Evolutionary conservation across 352 stramenopile genomes (phyloP).

Genomic region (Phytophthora pseudosyringae): DNA sequence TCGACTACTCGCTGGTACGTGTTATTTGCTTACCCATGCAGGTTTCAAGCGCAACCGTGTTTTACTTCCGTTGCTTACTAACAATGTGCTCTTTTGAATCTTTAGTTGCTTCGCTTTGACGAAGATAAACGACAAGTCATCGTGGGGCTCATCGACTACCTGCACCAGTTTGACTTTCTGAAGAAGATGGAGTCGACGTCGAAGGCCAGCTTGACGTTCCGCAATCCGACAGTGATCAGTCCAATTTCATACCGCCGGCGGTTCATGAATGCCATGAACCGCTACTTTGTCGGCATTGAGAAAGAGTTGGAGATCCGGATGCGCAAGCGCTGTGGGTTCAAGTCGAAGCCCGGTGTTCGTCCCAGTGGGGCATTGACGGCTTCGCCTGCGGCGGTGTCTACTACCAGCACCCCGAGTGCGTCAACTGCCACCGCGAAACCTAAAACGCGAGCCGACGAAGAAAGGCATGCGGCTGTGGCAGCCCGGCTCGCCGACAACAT

Average conservation of each 20-base stretch:
- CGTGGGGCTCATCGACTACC: conserved; percentile 85
- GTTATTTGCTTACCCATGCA: background rate
- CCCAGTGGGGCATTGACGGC: background rate
- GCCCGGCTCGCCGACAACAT: conserved; percentile 41
- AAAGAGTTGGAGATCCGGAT: conserved; percentile 76
- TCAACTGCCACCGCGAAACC: conserved; percentile 4
- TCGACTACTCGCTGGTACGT: conserved; percentile 88
- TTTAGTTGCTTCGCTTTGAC: conserved; percentile 81
- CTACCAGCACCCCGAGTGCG: conserved; percentile 1
- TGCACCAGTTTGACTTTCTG: conserved; percentile 90
- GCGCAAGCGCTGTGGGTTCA: conserved; percentile 49
- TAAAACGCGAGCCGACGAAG: conserved; percentile 19
- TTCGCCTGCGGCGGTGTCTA: background rate
- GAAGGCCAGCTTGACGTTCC: conserved; percentile 84
- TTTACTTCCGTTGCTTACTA: conserved; percentile 5
- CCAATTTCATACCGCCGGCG: conserved; percentile 78
- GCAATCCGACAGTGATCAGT: conserved; percentile 86
- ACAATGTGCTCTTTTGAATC: conserved; percentile 8
- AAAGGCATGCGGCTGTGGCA: conserved; percentile 39
- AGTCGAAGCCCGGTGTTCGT: conserved; percentile 28
- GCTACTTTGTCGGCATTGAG: conserved; percentile 85
- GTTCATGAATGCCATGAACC: conserved; percentile 86
- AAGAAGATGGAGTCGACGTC: conserved; percentile 92
- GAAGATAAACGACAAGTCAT: conserved; percentile 78
- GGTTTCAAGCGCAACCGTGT: background rate